These are phyloP conservation scores for Apodospora peruviana DNA, from an alignment of 495 filamentous ascomycete genomes.

Conservation along the genomic window DNA sequence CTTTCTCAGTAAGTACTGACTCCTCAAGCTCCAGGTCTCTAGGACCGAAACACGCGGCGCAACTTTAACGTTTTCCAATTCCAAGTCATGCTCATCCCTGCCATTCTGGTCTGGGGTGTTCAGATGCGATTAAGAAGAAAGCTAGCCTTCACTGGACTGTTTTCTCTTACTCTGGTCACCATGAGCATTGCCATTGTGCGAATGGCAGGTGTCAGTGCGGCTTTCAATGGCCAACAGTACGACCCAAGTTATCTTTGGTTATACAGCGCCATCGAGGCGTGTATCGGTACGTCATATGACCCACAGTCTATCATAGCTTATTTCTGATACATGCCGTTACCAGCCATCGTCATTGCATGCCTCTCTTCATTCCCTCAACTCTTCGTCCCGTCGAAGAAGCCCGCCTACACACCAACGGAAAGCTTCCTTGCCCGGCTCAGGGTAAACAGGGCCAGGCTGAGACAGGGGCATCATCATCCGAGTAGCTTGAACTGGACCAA, in stretches of 20 bases:
- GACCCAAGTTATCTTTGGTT: conserved; percentile 17
- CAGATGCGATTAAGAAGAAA: conserved; percentile 15
- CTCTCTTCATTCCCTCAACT: neutral
- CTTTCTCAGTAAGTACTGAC: conserved; percentile 6
- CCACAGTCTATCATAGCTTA: neutral
- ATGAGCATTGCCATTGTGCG: conserved; percentile 23
- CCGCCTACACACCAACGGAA: neutral
- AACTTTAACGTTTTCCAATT: neutral
- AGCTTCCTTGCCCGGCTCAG: neutral
- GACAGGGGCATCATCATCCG: neutral
- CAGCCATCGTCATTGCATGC: neutral
- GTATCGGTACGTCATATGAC: conserved; percentile 8
- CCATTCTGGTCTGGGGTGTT: conserved; percentile 25
- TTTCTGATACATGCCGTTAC: neutral
- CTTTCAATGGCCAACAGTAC: neutral
- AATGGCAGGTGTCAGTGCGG: neutral
- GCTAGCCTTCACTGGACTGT: conserved; percentile 20
- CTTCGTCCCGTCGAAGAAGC: neutral
- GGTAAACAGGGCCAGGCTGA: neutral
- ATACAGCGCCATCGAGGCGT: conserved; percentile 18
- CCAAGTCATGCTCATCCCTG: conserved; percentile 14
- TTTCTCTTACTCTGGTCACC: conserved; percentile 25
- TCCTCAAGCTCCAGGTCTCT: neutral
- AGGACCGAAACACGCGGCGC: no score
- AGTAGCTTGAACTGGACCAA: neutral